Conservation (phyloP, 2,329 filamentous ascomycete species). For the Venturia carpophila region DNA sequence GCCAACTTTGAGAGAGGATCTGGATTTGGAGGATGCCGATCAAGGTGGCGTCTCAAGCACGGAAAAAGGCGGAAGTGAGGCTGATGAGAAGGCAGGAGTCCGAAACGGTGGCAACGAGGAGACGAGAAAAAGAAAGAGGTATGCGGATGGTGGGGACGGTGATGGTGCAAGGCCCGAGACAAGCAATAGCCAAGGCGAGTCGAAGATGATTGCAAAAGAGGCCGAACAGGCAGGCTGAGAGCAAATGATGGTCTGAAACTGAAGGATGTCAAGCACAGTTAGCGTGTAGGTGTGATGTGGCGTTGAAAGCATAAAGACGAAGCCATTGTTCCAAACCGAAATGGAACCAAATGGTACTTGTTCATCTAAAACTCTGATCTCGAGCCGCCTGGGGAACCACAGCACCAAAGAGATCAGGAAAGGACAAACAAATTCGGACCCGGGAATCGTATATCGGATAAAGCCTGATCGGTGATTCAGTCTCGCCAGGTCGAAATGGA, state of each 20-base stretch:
- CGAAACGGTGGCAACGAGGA: not conserved
- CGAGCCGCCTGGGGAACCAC: no score
- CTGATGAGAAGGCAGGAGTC: not conserved
- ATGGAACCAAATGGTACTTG: no score
- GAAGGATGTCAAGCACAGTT: not conserved
- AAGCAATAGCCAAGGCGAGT: not conserved
- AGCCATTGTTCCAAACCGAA: not conserved
- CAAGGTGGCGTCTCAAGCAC: not conserved
- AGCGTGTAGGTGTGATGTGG: not conserved
- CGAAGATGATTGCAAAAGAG: not conserved
- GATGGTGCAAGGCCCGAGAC: not conserved
- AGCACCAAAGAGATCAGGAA: no score
- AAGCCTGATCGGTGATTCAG: no score
- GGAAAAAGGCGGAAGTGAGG: not conserved
- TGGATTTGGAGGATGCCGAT: not conserved
- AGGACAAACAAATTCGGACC: no score
- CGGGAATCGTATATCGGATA: no score
- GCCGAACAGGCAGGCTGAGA: not conserved
- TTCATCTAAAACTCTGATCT: no score
- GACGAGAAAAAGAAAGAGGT: not conserved
- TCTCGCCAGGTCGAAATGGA: no score
- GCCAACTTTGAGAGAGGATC: slow-evolving; percentile 11
- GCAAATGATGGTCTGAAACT: not conserved
- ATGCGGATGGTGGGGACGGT: not conserved
- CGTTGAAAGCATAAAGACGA: not conserved